Conservation (phyloP, 257 asterid genomes). For the Catharanthus roseus region DNA sequence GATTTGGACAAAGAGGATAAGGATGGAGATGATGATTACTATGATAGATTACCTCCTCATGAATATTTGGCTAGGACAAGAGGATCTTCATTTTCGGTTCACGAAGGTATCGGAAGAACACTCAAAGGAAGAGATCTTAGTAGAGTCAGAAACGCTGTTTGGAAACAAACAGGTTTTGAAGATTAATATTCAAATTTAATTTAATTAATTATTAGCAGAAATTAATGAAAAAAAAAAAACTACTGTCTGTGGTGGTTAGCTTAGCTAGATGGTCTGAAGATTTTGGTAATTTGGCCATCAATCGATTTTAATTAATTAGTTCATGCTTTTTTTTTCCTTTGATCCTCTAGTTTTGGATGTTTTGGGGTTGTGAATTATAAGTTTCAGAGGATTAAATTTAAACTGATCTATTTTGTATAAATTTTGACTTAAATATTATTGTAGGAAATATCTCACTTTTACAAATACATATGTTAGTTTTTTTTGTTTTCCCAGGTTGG, state of each 20-base stretch:
- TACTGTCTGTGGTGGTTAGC: too few relatives aligned
- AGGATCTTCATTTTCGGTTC: constrained; percentile 73
- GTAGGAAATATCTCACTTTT: neutral
- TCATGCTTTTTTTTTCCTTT: neutral
- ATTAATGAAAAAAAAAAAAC: too few relatives aligned
- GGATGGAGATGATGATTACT: constrained; percentile 23
- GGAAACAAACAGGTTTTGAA: constrained; percentile 79
- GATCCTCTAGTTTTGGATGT: constrained; percentile 4
- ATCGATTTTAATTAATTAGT: constrained; percentile 1
- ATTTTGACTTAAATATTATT: neutral
- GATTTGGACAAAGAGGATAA: constrained; percentile 16
- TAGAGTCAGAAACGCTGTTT: constrained; percentile 79
- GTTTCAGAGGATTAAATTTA: constrained; percentile 17
- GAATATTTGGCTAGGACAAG: constrained; percentile 73
- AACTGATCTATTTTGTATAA: too few relatives aligned
- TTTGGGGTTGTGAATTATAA: neutral
- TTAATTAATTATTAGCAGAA: neutral
- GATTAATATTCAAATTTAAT: too few relatives aligned
- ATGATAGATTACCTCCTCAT: constrained; percentile 70
- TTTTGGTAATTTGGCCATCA: constrained; percentile 21
- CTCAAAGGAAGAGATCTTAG: constrained; percentile 93
- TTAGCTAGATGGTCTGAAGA: constrained; percentile 11
- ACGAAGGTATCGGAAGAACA: constrained; percentile 78
- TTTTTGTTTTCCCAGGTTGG: neutral
- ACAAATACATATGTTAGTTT: too few relatives aligned